A percentile compares a stretch with the other conserved stretches of the same genome.
Evolutionary conservation across 1,139 yeast species (phyloP).

Genomic region (Scheffersomyces quercinus): DNA sequence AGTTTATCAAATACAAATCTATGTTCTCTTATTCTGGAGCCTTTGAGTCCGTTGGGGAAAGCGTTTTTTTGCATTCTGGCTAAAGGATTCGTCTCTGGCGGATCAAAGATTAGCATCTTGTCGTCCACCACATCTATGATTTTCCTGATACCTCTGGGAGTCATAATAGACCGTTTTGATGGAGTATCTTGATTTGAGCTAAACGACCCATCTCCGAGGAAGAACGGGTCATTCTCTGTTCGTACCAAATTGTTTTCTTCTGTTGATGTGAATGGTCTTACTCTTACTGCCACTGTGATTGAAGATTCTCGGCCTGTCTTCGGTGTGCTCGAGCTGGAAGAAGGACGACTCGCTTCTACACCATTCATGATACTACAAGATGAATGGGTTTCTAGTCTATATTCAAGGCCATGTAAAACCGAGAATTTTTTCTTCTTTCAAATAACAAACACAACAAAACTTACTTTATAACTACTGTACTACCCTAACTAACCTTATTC

Average conservation of each 20-base stretch:
- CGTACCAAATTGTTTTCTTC: constrained; percentile 52
- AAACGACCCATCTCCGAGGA: constrained; percentile 62
- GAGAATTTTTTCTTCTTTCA: too few relatives aligned
- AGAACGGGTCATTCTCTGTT: constrained; percentile 36
- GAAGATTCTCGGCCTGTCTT: constrained; percentile 51
- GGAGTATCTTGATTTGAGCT: constrained; percentile 10
- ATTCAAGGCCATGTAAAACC: too few relatives aligned
- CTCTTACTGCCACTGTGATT: constrained; percentile 76
- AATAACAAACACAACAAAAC: too few relatives aligned
- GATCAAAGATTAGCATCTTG: constrained; percentile 86
- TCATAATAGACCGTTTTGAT: constrained; percentile 5
- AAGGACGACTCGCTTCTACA: too few relatives aligned
- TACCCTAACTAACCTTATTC: too few relatives aligned
- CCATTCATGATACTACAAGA: too few relatives aligned
- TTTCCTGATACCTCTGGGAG: constrained; percentile 63
- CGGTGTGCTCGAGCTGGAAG: too few relatives aligned
- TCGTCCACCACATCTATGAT: constrained; percentile 85
- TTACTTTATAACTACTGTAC: too few relatives aligned
- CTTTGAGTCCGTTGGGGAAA: constrained; percentile 40
- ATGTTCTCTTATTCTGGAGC: constrained; percentile 68
- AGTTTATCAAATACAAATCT: constrained; percentile 80
- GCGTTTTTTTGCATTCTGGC: constrained; percentile 60
- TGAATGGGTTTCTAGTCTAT: too few relatives aligned
- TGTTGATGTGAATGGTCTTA: constrained; percentile 72
- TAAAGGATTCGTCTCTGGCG: constrained; percentile 74